Base-by-base conservation (phyloP, 2,329 filamentous ascomycete genomes). In the Colletotrichum sidae region DNA sequence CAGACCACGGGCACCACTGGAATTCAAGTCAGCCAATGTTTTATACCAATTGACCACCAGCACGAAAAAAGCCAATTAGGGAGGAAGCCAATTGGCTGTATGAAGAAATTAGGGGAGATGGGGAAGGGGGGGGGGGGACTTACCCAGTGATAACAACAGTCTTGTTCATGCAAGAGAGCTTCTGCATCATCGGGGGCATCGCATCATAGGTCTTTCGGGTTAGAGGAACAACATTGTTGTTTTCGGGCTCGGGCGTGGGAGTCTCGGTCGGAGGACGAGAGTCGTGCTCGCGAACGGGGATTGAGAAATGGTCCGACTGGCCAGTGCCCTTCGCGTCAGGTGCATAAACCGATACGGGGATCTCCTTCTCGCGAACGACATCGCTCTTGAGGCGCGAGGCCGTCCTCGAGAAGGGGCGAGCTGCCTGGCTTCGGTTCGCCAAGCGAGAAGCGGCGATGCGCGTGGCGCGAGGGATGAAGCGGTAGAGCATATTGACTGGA, bases 91-190 rank as follows among this genome's bases (percentile, higher is more conserved):
- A 25, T 25, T 25, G 25, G 25, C 25, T 25, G 4, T 25, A 25
- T 25, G 25, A 25, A 25, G 25, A 25, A 25, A 25, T 4, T 25
- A 25, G 4, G 25, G 25, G 25, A 25, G 4, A 25, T 25, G 13
- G 34, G 17, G 17, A 17, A n/a, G n/a, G n/a, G n/a, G 2, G 55
- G 42, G 55, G 46, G 42, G 50, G 33, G 57, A 74, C 85, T 76
- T 83, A 90, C 87, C 88, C 91, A 75, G 91, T 93, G 71, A 93
- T 78, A 69, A 93, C 84, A 70, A 92, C 89, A 60, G 90, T 86
- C 84, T 92, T 92, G 75, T 83, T 89, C 75, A 86, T 86, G 67
- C 92, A 83, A 56, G 84, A 88, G 84, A 92, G 90, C 78, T 86
- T 90, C 78, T 88, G 84, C 78, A 93, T 82, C 41, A 89, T 92